A percentile compares a stretch with the other conserved stretches of the same genome.
These are phyloP conservation scores for Dendrocalamus latiflorus DNA, from an alignment of 202 grass and related monocot genomes.

Conservation along the genomic window DNA sequence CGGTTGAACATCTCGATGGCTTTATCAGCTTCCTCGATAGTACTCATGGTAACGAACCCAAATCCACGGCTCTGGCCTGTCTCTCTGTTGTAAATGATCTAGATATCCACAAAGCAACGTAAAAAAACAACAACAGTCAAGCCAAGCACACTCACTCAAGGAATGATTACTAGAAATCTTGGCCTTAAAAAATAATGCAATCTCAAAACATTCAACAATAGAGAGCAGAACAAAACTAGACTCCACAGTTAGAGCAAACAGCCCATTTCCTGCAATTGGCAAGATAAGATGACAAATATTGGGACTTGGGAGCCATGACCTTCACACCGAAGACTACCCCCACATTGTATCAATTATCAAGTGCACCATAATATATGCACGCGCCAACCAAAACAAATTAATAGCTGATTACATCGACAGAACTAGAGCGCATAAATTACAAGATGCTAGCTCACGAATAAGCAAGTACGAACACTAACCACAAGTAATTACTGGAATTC, in stretches of 20 bases:
- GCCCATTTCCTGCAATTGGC: neutral
- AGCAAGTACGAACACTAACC: neutral
- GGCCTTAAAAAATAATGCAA: neutral
- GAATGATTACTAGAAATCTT: neutral
- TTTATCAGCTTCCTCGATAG: constrained; percentile 88
- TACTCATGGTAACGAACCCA: constrained; percentile 96
- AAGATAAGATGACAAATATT: neutral
- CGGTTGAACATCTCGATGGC: constrained; percentile 73
- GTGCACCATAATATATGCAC: too few species aligned
- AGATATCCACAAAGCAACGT: constrained; percentile 1
- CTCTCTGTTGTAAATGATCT: constrained; percentile 91
- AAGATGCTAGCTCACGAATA: neutral
- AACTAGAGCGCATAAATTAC: neutral
- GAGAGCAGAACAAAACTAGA: neutral
- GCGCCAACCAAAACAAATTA: too few species aligned
- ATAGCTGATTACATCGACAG: neutral
- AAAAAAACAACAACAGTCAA: neutral
- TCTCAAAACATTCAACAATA: neutral
- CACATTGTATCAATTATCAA: neutral
- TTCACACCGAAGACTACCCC: neutral
- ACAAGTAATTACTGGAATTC: neutral
- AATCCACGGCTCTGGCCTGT: constrained; percentile 86
- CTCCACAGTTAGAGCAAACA: neutral
- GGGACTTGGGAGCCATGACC: too few species aligned
- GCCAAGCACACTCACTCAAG: neutral